These are phyloP conservation scores for Phytophthora cactorum DNA, from an alignment of 352 stramenopile genomes.

Conservation along the genomic window DNA sequence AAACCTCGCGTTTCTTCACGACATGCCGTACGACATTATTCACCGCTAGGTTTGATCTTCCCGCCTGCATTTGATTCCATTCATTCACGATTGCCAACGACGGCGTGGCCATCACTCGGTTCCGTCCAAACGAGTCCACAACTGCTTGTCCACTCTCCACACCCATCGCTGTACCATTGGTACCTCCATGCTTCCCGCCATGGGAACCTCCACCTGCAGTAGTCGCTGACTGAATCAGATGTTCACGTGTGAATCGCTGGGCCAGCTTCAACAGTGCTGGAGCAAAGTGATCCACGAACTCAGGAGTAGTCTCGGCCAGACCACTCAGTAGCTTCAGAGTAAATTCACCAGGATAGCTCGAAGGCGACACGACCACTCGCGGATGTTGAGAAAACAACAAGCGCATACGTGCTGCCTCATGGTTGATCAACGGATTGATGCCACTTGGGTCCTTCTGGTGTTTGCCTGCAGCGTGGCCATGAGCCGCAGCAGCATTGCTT, in stretches of 20 bases:
- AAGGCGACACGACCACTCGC: slow-evolving; percentile 41
- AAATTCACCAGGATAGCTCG: slow-evolving; percentile 72
- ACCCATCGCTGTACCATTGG: slow-evolving; percentile 36
- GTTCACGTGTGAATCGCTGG: slow-evolving; percentile 84
- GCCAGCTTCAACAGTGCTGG: slow-evolving; percentile 82
- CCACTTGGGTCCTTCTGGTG: slow-evolving; percentile 46
- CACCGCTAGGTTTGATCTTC: slow-evolving; percentile 76
- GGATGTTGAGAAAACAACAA: slow-evolving; percentile 58
- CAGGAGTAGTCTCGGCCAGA: slow-evolving; percentile 60
- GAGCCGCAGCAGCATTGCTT: slow-evolving; percentile 14
- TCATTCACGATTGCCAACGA: slow-evolving; percentile 86
- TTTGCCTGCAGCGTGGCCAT: slow-evolving; percentile 33
- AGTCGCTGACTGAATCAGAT: slow-evolving; percentile 67
- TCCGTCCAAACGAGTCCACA: slow-evolving; percentile 79
- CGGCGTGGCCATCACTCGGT: slow-evolving; percentile 89
- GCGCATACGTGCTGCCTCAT: slow-evolving; percentile 64
- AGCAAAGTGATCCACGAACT: slow-evolving; percentile 84
- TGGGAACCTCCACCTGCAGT: slow-evolving; percentile 20
- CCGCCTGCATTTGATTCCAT: slow-evolving; percentile 76
- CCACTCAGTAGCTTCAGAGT: slow-evolving; percentile 72
- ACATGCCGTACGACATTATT: slow-evolving; percentile 82
- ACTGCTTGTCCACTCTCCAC: slow-evolving; percentile 48
- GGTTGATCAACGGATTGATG: slow-evolving; percentile 57
- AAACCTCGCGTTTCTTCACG: slow-evolving; percentile 65
- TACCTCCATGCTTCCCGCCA: slow-evolving; percentile 33